Conservation (phyloP, 108 stramenopile species). For the Nannochloropsis gaditana region DNA sequence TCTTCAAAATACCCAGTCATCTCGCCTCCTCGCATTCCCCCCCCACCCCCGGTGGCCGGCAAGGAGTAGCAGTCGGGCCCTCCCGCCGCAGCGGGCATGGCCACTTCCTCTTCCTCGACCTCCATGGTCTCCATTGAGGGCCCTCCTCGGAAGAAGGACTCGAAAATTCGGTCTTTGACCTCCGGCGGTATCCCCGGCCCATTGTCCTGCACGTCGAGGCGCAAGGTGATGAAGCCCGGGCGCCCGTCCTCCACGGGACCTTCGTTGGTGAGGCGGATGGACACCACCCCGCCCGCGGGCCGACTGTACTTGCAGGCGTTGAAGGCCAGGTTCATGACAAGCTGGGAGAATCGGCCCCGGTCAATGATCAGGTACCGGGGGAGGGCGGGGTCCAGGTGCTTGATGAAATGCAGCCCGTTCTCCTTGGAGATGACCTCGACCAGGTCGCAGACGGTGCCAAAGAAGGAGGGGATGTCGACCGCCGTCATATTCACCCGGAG, state of each 20-base stretch:
- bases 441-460: neutral
- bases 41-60: neutral
- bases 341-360: constrained; percentile 6
- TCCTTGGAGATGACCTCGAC: neutral
- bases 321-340: constrained; percentile 1
- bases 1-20: no score
- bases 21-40: neutral
- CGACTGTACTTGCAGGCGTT: constrained; percentile 4
- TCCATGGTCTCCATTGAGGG: neutral
- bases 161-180: neutral
- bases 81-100: neutral
- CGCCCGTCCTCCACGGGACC: neutral
- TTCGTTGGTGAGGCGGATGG: neutral
- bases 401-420: constrained; percentile 7
- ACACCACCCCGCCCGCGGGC: neutral
- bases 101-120: neutral
- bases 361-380: neutral
- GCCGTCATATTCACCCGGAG: neutral
- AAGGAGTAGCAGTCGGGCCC: neutral
- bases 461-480: neutral
- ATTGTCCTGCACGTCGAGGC: neutral
- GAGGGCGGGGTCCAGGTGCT: neutral
- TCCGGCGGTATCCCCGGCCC: neutral
- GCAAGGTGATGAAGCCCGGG: neutral
- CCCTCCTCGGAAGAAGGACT: neutral